Base-by-base conservation (phyloP, 2,329 filamentous ascomycete species). In the Aspergillus oerlinghausenensis region DNA sequence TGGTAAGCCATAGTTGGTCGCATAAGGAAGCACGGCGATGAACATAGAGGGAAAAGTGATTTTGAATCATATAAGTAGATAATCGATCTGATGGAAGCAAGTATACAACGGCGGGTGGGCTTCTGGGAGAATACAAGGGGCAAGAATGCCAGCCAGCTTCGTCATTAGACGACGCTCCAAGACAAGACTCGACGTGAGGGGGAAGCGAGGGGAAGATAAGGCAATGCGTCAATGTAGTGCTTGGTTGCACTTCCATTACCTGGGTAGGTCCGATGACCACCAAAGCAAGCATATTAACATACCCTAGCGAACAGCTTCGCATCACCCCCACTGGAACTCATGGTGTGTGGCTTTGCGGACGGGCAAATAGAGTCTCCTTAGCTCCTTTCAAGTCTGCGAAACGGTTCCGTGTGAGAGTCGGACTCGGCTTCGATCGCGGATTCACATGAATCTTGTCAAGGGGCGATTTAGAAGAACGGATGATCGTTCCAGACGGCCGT, bases 221-320 rank as follows among this genome's bases (percentile, higher is more conserved):
- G 50, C 19, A 55, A 28, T 21, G 19, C 21, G 10, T 6, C 14
- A 26, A 35, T 35, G 28, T 8, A 51, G 26, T 23, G 49, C 28
- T 51, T 35, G 6, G 40, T 54, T 28, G 52, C 54, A 45, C 48
- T 52, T 54, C 51, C 40, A 54, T 54, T n/a, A 40, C 28, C 29
- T 26, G 17, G 23, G 32, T 50, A n/a, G 55, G 55, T 55, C 40
- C 38, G 38, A 54, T 61, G 40, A 56, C 50, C 57, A 56, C 40
- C 64, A 62, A 63, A 54, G 58, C 61, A 56, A 62, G 57, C 62
- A 61, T 59, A 60, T 60, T 58, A 58, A 86, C 86, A 69, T 88
- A 99, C 94, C 82, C 94, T 87, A 76, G 94, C 93, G 82, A 99
- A 99, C 80, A 99, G 88, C 85, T 97, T 97, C 80, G 94, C 96